Evolutionary conservation across 345 rosid genomes (phyloP), one percentile per base, ranked within the genome.

Genomic region (Salix purpurea): DNA sequence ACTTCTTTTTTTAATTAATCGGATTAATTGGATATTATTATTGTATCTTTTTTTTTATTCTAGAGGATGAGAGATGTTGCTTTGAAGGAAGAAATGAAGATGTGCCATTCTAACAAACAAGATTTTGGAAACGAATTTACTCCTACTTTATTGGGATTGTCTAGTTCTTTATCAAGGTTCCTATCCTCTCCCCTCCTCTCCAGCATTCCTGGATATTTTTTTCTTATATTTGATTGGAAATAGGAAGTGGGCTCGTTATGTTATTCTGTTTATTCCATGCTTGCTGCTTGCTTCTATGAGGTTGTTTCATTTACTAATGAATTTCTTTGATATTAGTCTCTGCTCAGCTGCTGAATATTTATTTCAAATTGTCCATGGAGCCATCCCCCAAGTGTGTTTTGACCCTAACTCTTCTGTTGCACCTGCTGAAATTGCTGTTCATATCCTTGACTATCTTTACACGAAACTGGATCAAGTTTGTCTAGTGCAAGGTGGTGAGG

Each of bases 401-500:
- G 88, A 88, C 77, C 79, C 85, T 52, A 74, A 66, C 74, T 83
- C 88, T 15, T 69, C 88, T 80, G 73, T 88, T 76, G 80, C 88
- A 19, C 78, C 94, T 48, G 84, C 94, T 81, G 91, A 89, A 82
- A 79, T 86, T 66, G 83, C 90, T 30, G 90, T 85, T 68, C 93
- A 86, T 73, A 73, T 94, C 74, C 93, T 94, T 75, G 93, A 92
- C 80, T 83, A 88, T 87, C 96, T 92, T 79, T 91, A 89, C 86
- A 83, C 77, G 79, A 91, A 84, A 82, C 80, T 94, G 62, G 96
- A 92, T 79, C 89, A 92, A 85, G 89, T 86, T 69, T 91, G 93
- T 78, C 92, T 91, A 44, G 90, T 92, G 72, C 96, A 88, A 87
- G 91, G 92, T 85, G 97, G 96, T 86, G 96, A 94, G 98, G 97